These are phyloP conservation scores for Aulographum hederae DNA, from an alignment of 2,329 filamentous ascomycete genomes.

Conservation along the genomic window DNA sequence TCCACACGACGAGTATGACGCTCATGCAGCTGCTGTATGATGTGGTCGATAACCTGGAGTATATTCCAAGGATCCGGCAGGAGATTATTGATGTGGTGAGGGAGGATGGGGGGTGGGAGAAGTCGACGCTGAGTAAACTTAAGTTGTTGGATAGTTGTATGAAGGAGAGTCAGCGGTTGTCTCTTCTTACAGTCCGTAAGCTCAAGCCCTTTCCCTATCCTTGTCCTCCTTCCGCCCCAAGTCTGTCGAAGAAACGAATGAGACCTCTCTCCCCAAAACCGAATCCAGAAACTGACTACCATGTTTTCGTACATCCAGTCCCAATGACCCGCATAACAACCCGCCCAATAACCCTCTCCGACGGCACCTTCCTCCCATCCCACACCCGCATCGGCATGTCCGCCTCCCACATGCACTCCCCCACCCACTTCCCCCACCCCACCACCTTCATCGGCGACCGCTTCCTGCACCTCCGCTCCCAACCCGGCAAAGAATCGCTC, in stretches of 20 bases:
- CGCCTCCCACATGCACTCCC: not conserved
- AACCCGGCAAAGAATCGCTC: slow-evolving; percentile 3
- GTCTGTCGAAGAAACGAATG: too few species aligned
- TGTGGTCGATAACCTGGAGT: slow-evolving; percentile 10
- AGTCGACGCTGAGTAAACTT: slow-evolving; percentile 12
- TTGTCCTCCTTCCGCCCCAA: too few species aligned
- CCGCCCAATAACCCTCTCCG: slow-evolving; percentile 10
- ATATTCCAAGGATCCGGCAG: slow-evolving; percentile 10
- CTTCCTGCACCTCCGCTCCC: slow-evolving; percentile 6
- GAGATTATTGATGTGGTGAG: slow-evolving; percentile 11
- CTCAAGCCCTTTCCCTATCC: not conserved
- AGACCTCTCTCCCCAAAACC: too few species aligned
- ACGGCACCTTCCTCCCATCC: slow-evolving; percentile 11
- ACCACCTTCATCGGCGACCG: slow-evolving; percentile 6
- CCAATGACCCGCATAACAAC: slow-evolving; percentile 11
- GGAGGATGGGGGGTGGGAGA: slow-evolving; percentile 12
- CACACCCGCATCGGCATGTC: slow-evolving; percentile 6
- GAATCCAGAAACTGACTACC: too few species aligned
- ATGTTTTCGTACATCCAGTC: too few species aligned
- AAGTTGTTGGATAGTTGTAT: slow-evolving; percentile 15
- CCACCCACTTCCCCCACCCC: slow-evolving; percentile 4
- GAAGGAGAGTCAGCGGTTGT: slow-evolving; percentile 14
- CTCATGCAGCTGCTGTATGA: slow-evolving; percentile 10
- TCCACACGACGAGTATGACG: slow-evolving; percentile 12
- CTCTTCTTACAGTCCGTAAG: slow-evolving; percentile 8